These are phyloP conservation scores for Globisporangium parvum DNA, from an alignment of 352 stramenopile genomes.

Conservation along the genomic window DNA sequence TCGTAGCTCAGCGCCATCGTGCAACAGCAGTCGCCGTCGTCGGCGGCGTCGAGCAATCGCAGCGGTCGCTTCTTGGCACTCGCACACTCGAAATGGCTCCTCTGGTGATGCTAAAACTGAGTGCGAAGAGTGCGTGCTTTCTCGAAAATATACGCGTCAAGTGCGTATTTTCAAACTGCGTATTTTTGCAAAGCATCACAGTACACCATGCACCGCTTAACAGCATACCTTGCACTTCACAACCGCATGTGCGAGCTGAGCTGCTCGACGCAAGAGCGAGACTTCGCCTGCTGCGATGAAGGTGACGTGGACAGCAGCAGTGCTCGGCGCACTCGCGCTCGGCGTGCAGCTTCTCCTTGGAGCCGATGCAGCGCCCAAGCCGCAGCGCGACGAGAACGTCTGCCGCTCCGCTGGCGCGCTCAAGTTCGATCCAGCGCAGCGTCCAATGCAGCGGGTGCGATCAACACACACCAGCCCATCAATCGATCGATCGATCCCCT, in stretches of 20 bases:
- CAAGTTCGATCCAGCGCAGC: constrained; percentile 61
- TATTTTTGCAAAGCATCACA: no score
- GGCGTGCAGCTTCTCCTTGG: constrained; percentile 12
- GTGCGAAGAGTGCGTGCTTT: no score
- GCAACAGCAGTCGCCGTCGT: not conserved
- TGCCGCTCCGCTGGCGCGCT: constrained; percentile 59
- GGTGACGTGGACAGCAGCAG: constrained; percentile 9
- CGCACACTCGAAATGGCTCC: no score
- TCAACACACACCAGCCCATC: not conserved
- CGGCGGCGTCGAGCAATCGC: no score
- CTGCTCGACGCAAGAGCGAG: no score
- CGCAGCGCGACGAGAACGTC: constrained; percentile 22
- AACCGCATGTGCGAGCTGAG: no score
- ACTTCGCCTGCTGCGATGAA: constrained; percentile 3
- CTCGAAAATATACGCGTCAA: no score
- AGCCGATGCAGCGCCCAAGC: constrained; percentile 17
- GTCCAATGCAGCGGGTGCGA: constrained; percentile 60
- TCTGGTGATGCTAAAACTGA: no score
- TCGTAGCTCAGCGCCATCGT: constrained; percentile 58
- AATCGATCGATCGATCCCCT: not conserved
- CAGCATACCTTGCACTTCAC: no score
- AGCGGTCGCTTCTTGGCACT: no score
- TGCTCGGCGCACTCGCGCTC: constrained; percentile 18
- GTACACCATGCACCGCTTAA: no score
- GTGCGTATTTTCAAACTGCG: no score